These are phyloP conservation scores for Aureococcus anophagefferens DNA, from an alignment of 108 stramenopile genomes.

Conservation along the genomic window DNA sequence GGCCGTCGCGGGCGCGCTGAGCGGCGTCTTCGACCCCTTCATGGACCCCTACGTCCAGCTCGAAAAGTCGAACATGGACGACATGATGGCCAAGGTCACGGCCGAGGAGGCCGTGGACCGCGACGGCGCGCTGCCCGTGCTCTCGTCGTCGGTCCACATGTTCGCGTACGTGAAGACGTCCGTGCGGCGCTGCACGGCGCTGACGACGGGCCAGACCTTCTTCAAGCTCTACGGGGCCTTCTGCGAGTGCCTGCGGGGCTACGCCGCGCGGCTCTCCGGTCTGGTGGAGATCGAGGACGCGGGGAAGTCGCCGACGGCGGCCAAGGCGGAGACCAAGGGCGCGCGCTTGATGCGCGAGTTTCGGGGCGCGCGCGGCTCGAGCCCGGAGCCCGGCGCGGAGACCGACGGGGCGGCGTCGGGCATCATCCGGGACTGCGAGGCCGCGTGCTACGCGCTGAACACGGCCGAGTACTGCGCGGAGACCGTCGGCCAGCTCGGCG, in stretches of 20 bases:
- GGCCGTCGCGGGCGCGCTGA: slow-evolving; percentile 64
- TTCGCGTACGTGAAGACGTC: slow-evolving; percentile 95
- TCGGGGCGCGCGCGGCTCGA: slow-evolving; percentile 14
- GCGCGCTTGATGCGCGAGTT: too few species aligned
- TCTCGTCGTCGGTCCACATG: slow-evolving; percentile 74
- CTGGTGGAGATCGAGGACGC: too few species aligned
- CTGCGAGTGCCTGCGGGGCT: slow-evolving; percentile 65
- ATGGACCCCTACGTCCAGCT: slow-evolving; percentile 88
- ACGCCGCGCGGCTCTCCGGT: slow-evolving; percentile 56
- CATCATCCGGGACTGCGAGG: slow-evolving; percentile 65
- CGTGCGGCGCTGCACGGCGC: slow-evolving; percentile 76
- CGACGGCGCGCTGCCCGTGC: slow-evolving; percentile 81
- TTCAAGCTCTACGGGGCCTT: slow-evolving; percentile 77
- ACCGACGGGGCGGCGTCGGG: background rate
- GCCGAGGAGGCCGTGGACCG: slow-evolving; percentile 73
- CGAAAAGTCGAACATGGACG: slow-evolving; percentile 82
- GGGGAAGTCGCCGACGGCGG: slow-evolving; percentile 46
- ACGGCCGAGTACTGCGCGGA: slow-evolving; percentile 97
- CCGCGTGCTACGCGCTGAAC: slow-evolving; percentile 82
- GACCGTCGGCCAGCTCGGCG: slow-evolving; percentile 83
- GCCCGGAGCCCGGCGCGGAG: background rate
- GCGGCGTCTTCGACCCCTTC: slow-evolving; percentile 82
- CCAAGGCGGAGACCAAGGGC: background rate
- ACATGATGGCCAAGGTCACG: slow-evolving; percentile 53
- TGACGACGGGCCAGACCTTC: slow-evolving; percentile 90